Evolutionary conservation across 768 basidiomycete genomes (phyloP).

Genomic region (Lactarius sp.): DNA sequence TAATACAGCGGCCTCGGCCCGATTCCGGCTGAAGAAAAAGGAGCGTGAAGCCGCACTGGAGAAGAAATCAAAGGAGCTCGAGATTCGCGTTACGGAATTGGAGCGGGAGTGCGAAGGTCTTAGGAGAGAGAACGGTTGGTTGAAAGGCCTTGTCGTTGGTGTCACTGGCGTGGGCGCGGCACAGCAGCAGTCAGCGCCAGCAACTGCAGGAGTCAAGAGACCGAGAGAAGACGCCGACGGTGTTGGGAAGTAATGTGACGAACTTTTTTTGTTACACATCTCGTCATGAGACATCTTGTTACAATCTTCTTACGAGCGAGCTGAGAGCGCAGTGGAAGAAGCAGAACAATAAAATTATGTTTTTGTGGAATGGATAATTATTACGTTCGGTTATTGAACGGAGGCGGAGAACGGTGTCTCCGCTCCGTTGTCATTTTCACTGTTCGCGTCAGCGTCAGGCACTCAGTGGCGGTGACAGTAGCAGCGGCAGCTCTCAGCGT

Average conservation of each 20-base stretch:
- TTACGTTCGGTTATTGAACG: too few relatives aligned
- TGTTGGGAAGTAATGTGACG: constrained; percentile 2
- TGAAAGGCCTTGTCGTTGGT: constrained; percentile 85
- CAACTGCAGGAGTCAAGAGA: constrained; percentile 25
- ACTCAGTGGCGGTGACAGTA: background rate
- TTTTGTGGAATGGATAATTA: background rate
- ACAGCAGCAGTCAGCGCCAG: constrained; percentile 22
- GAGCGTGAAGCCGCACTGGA: constrained; percentile 89
- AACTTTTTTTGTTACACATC: background rate
- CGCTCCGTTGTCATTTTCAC: background rate
- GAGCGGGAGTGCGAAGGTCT: constrained; percentile 90
- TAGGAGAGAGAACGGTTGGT: constrained; percentile 86
- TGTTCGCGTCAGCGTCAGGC: background rate
- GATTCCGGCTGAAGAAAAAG: constrained; percentile 95
- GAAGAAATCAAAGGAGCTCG: constrained; percentile 77
- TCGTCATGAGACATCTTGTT: background rate
- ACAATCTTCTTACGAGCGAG: background rate
- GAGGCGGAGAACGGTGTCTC: too few relatives aligned
- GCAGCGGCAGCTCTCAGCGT: background rate
- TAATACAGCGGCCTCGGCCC: constrained; percentile 89
- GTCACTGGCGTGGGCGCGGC: constrained; percentile 65
- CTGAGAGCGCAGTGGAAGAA: background rate
- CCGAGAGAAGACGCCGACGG: constrained; percentile 22
- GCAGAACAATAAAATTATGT: background rate
- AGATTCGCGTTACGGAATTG: constrained; percentile 69